Base-by-base conservation (phyloP, 169 alveolate genomes). In the Theileria orientalis region DNA sequence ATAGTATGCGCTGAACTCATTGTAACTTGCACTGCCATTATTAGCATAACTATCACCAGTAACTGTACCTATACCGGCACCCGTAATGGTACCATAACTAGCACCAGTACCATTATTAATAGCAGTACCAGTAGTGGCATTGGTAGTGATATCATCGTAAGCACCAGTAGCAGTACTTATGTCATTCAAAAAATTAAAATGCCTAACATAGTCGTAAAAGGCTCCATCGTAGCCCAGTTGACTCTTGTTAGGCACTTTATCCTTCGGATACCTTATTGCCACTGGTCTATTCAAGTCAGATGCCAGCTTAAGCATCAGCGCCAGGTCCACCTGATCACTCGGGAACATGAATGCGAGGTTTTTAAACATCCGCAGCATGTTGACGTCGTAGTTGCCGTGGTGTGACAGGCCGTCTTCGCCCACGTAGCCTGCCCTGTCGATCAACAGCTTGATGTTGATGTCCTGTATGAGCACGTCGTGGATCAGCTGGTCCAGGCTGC, bases 381-480 rank as follows among this genome's bases (percentile, higher is more conserved):
- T 76, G 52, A 94, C 72, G 70, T 94, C 97, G 74, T 88, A 94
- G 60, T 75, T 62, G 9, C 97, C 97, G 52, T 92, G 94, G 85
- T 94, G 97, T 5, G 97, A 92, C 56, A 91, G 92, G 0, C 96
- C 95, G 30, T 92, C 96, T 27, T 87, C 90, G 19, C 94, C 96
- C 32, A 94, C 92, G 67, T 87, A 88, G 7, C 97, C 97, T 16
- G 95, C 93, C 40, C 94, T 83, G 33, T 90, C 94, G 2, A 92
- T 21, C 0, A 90, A 69, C 35, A 92, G 86, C 41, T 90, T 73
- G 56, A 92, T 90, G 0, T 95, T 94, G 11, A 90, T 68, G 29
- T 90, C 80, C 63, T 92, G 96, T 27, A 92, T 74, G 27, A 89
- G 80, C 59, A 89, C 85, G 41, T 92, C 96, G 66, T 92, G 96